Percentiles rank a stretch among this genome's conserved stretches.
Evolutionary conservation across 2,329 filamentous ascomycete species (phyloP).

Genomic region (Alternaria panax): DNA sequence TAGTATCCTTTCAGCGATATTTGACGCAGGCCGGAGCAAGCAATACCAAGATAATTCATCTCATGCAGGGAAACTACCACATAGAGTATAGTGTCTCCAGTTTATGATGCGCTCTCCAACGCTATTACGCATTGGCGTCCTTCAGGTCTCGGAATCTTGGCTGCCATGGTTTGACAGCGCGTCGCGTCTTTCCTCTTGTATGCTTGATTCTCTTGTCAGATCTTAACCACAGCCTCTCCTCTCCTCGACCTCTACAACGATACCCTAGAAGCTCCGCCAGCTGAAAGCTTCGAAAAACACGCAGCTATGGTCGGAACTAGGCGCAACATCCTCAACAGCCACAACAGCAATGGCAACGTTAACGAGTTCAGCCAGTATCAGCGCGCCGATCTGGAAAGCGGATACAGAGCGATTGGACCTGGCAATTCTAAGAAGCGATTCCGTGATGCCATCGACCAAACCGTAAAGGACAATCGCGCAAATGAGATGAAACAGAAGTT

Average conservation of each 20-base stretch:
- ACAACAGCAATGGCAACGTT: slow-evolving; percentile 15
- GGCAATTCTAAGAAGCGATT: slow-evolving; percentile 46
- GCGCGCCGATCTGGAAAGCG: slow-evolving; percentile 39
- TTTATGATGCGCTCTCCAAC: slow-evolving; percentile 23
- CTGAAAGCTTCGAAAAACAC: neutral
- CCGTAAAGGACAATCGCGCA: slow-evolving; percentile 55
- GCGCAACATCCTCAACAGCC: slow-evolving; percentile 23
- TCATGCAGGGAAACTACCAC: slow-evolving; percentile 16
- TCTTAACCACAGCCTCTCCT: neutral
- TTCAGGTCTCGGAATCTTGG: neutral
- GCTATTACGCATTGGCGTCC: slow-evolving; percentile 9
- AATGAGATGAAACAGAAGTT: slow-evolving; percentile 59
- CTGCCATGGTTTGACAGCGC: slow-evolving; percentile 11
- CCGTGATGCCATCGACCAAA: slow-evolving; percentile 57
- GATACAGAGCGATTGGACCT: slow-evolving; percentile 32
- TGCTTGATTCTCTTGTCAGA: slow-evolving; percentile 3
- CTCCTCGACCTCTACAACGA: neutral
- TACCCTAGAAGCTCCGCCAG: neutral
- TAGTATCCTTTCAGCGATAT: neutral
- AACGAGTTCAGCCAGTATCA: slow-evolving; percentile 25
- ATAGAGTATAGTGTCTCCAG: slow-evolving; percentile 12
- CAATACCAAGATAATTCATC: slow-evolving; percentile 14
- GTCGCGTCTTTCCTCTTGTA: slow-evolving; percentile 13
- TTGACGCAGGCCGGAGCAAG: slow-evolving; percentile 15
- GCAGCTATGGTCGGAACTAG: slow-evolving; percentile 34